Conservation (phyloP, 23 red algal species). For the Agarophyton chilense region DNA sequence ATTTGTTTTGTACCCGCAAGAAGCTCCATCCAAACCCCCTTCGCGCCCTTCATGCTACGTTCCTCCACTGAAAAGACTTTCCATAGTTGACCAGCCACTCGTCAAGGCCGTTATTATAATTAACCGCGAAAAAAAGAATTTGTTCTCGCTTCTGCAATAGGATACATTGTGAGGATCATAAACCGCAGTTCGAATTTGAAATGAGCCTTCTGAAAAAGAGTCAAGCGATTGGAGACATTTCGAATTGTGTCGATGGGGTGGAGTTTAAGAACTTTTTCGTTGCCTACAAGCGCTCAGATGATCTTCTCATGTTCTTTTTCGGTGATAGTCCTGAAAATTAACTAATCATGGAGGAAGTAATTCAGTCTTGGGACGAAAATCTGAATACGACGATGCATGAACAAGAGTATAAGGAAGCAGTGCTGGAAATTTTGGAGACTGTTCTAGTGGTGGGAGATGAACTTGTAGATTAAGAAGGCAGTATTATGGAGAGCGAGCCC, state of each 20-base stretch:
- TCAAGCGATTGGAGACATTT: slow-evolving; percentile 78
- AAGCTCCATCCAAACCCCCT: not conserved
- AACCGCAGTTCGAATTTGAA: slow-evolving; percentile 78
- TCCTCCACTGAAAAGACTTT: slow-evolving; percentile 39
- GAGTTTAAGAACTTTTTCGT: slow-evolving; percentile 78
- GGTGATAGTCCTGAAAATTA: slow-evolving; percentile 72
- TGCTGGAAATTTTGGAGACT: slow-evolving; percentile 74
- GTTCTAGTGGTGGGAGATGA: slow-evolving; percentile 84
- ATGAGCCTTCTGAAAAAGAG: slow-evolving; percentile 73
- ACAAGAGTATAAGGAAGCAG: slow-evolving; percentile 77
- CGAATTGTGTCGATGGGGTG: slow-evolving; percentile 66
- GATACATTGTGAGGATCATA: slow-evolving; percentile 52
- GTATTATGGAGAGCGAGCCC: slow-evolving; percentile 85
- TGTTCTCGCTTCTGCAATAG: slow-evolving; percentile 81
- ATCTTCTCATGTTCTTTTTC: slow-evolving; percentile 84
- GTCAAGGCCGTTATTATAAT: slow-evolving; percentile 84
- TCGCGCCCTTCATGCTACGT: not conserved
- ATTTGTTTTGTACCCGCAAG: not conserved
- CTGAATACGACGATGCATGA: slow-evolving; percentile 72
- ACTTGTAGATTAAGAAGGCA: slow-evolving; percentile 88
- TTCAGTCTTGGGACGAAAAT: slow-evolving; percentile 63
- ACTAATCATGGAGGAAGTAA: slow-evolving; percentile 84
- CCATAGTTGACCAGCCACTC: slow-evolving; percentile 76
- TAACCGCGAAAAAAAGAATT: slow-evolving; percentile 82
- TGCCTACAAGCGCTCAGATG: slow-evolving; percentile 80